Evolutionary conservation across 129 eudicot species (phyloP).

Genomic region (Flaveria robusta): DNA sequence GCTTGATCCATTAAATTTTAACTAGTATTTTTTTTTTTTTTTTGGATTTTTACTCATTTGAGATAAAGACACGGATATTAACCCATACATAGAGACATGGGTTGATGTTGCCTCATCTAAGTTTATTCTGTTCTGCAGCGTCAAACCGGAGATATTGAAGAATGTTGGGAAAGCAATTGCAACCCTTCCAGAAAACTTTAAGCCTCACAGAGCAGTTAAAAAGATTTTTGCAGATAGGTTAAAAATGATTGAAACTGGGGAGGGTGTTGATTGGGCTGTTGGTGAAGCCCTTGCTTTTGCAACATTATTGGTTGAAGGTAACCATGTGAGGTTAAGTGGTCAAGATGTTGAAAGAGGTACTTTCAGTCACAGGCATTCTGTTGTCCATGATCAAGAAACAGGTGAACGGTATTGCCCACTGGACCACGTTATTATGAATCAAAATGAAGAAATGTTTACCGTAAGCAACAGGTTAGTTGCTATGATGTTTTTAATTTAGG

Average conservation of each 20-base stretch:
- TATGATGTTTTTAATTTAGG: slow-evolving; percentile 2
- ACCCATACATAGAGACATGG: background rate
- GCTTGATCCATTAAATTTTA: background rate
- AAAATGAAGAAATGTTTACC: slow-evolving; percentile 87
- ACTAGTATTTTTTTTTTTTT: background rate
- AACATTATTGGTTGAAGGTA: slow-evolving; percentile 86
- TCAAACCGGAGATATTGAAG: slow-evolving; percentile 86
- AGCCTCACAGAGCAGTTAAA: slow-evolving; percentile 90
- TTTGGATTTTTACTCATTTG: background rate
- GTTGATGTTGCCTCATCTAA: background rate
- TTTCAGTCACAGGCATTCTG: slow-evolving; percentile 90
- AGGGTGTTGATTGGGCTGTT: slow-evolving; percentile 96
- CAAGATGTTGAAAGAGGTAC: slow-evolving; percentile 99
- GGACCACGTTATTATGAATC: slow-evolving; percentile 72
- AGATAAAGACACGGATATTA: background rate
- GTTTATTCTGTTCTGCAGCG: slow-evolving; percentile 49
- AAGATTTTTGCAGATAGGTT: slow-evolving; percentile 78
- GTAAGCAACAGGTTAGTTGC: slow-evolving; percentile 88
- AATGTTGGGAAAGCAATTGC: slow-evolving; percentile 83
- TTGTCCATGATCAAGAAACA: slow-evolving; percentile 91
- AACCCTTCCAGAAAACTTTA: slow-evolving; percentile 71
- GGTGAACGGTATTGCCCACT: slow-evolving; percentile 86
- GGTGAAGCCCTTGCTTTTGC: slow-evolving; percentile 99
- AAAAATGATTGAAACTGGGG: slow-evolving; percentile 48
- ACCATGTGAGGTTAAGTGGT: slow-evolving; percentile 93